A percentile compares a stretch with the other conserved stretches of the same genome.
Conservation (phyloP, 208 protist species). For the Leishmania tarentolae region DNA sequence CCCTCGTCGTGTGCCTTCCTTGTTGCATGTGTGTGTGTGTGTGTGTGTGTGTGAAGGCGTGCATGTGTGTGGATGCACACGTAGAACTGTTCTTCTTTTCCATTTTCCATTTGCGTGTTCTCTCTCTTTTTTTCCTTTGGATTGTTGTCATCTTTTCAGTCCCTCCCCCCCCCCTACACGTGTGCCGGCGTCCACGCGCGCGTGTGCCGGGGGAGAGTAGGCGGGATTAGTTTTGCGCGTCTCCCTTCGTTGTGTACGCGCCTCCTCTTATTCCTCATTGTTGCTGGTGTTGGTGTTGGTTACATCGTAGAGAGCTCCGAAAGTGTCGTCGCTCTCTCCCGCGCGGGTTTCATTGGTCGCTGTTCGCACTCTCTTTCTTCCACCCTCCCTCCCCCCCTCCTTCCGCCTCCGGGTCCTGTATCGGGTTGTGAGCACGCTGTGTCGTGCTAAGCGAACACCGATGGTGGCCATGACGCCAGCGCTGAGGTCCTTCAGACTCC, state of each 20-base stretch:
- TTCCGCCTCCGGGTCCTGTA: not conserved
- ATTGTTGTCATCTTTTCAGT: conserved; percentile 12
- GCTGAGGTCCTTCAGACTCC: not conserved
- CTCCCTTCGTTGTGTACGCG: conserved; percentile 26
- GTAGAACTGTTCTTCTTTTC: conserved; percentile 14
- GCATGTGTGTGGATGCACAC: not conserved
- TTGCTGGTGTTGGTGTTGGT: not conserved
- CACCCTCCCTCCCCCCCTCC: not conserved
- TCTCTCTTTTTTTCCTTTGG: too few species aligned
- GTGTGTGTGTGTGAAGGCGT: not conserved
- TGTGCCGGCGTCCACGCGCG: conserved; percentile 18
- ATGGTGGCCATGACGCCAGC: not conserved
- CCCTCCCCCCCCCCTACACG: too few species aligned
- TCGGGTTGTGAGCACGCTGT: not conserved
- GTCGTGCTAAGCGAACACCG: not conserved
- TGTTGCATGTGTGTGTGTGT: not conserved
- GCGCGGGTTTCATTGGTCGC: not conserved
- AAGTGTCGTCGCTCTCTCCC: too few species aligned
- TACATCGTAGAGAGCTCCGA: not conserved
- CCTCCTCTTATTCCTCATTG: conserved; percentile 1
- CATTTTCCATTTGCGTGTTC: too few species aligned
- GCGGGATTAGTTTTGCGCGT: too few species aligned
- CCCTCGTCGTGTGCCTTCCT: not conserved
- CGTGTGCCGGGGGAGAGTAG: too few species aligned
- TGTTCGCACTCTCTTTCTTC: not conserved